phyloP scores from a whole-genome alignment of 2,329 filamentous ascomycete species.

The Penicillium brevicompactum region DNA sequence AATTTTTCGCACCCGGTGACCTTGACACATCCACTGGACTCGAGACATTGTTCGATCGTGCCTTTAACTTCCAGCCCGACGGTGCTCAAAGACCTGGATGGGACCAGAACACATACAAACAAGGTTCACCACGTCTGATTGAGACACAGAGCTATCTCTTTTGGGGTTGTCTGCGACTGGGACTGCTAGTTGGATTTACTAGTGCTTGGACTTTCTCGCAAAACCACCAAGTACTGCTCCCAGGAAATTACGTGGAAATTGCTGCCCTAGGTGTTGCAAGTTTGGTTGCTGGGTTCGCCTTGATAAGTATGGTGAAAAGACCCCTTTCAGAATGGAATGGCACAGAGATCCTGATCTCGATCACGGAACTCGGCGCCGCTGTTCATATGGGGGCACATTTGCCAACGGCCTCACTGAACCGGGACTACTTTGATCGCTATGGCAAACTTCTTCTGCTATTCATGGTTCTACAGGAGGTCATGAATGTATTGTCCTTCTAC shows the following conservation, averaged over 20 bases:
- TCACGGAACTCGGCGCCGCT: slow-evolving; percentile 41
- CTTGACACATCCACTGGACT: slow-evolving; percentile 47
- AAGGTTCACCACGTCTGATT: slow-evolving; percentile 3
- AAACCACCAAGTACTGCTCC: slow-evolving; percentile 31
- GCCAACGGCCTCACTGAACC: slow-evolving; percentile 31
- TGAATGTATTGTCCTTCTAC: slow-evolving; percentile 33
- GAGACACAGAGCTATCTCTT: slow-evolving; percentile 21
- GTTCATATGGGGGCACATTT: slow-evolving; percentile 41
- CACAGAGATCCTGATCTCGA: slow-evolving; percentile 41
- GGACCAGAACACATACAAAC: slow-evolving; percentile 15
- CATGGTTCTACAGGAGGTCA: slow-evolving; percentile 42
- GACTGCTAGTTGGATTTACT: slow-evolving; percentile 33
- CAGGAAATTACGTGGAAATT: slow-evolving; percentile 42
- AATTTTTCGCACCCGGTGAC: slow-evolving; percentile 48
- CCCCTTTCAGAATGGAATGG: slow-evolving; percentile 42
- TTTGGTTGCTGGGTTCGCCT: slow-evolving; percentile 42
- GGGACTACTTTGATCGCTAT: slow-evolving; percentile 42
- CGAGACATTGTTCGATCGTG: slow-evolving; percentile 48
- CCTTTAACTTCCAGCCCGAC: slow-evolving; percentile 44
- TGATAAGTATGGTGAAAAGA: slow-evolving; percentile 41
- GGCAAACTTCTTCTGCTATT: slow-evolving; percentile 42
- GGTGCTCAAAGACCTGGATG: slow-evolving; percentile 26
- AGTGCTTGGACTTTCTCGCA: slow-evolving; percentile 37
- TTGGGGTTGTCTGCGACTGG: slow-evolving; percentile 34
- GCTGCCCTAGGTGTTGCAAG: slow-evolving; percentile 42